These are phyloP conservation scores for Quercus robur DNA, from an alignment of 306 rosid species.

Conservation along the genomic window DNA sequence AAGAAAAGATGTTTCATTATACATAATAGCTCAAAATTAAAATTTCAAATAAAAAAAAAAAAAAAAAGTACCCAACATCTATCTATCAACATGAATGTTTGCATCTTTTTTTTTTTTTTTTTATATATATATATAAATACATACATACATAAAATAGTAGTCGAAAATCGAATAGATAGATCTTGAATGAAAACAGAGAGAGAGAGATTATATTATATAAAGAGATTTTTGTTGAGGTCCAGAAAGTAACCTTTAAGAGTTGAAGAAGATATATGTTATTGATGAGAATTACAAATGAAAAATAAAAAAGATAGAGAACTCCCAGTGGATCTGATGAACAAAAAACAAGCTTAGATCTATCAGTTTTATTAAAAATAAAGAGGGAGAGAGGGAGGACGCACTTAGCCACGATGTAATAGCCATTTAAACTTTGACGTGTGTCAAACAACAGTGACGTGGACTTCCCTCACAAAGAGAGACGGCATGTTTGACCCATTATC, in stretches of 20 bases:
- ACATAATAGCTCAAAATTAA: too few species aligned
- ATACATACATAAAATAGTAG: not conserved
- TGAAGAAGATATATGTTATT: not conserved
- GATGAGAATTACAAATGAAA: not conserved
- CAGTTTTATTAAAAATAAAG: too few species aligned
- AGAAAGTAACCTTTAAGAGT: not conserved
- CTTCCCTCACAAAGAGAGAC: not conserved
- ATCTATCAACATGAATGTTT: not conserved
- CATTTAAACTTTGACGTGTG: conserved; percentile 6
- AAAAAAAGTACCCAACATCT: not conserved
- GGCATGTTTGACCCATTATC: not conserved
- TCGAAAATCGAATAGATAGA: conserved; percentile 2
- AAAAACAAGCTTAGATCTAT: not conserved
- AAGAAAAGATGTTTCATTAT: too few species aligned
- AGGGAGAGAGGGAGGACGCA: not conserved
- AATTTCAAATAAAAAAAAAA: not conserved
- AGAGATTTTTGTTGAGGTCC: not conserved
- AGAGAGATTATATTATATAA: not conserved
- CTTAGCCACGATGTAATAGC: conserved; percentile 11
- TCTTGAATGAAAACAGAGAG: not conserved
- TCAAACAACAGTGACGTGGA: not conserved
- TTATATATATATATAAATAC: not conserved
- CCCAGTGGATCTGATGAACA: not conserved
- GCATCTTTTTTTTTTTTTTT: not conserved
- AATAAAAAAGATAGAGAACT: too few species aligned